Evolutionary conservation across 176 grass and related monocot species (phyloP), one percentile per base, ranked within the genome.

Genomic region (Ensete glaucum): DNA sequence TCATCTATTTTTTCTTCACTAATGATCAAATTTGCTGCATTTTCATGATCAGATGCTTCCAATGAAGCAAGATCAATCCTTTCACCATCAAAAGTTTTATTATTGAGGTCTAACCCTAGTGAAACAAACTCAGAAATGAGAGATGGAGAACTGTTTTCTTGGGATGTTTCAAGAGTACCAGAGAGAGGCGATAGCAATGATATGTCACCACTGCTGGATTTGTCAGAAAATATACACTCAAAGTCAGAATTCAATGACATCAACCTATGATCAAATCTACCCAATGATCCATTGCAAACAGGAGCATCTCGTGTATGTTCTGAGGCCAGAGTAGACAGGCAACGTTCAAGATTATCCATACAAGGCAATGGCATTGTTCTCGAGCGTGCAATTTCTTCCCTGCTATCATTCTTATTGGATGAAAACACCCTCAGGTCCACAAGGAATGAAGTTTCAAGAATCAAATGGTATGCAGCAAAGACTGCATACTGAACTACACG

Each of bases 361-460:
- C 22, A 58, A 2, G 4, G 27, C 11, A 69, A 20, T 23, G 22
- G 3, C 29, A 34, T 72, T 52, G 2, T 43, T 13, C 26, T 77
- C 43, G 26, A 64, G 76, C 76, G 9, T 72, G 56, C 81, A 80
- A 66, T 78, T 80, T 76, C 74, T 11, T 59, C 15, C 29, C 29
- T 34, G 29, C 29, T 43, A 72, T 64, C 50, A 79, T 69, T 80
- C 78, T 75, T 83, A 82, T 86, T 81, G 24, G 86, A 78, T 52
- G 85, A 84, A 71, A 88, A 91, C 52, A 91, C 77, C 66, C 88
- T 86, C 79, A 88, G 88, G 81, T 96, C 88, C 83, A 84, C 86
- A 78, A 96, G 91, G 77, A 96, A 96, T 63, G 88, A 91, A 13
- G 92, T 88, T 85, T 96, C 92, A 76, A 88, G 86, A 25, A 96